These are phyloP conservation scores for Candida namnaoensis DNA, from an alignment of 805 yeast genomes.

Conservation along the genomic window DNA sequence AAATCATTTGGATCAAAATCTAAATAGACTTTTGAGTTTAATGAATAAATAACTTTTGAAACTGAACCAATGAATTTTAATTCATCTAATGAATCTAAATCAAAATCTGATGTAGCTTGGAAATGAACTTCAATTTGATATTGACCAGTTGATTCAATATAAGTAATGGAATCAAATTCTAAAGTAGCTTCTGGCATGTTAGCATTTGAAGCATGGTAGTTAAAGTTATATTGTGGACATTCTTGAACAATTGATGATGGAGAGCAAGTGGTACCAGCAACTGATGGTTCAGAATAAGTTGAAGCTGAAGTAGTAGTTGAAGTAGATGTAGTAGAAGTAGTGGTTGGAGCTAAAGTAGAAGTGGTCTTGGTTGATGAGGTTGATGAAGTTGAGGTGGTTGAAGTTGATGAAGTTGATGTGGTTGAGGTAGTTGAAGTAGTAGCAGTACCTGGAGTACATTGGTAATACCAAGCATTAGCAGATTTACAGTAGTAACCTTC, in stretches of 20 bases:
- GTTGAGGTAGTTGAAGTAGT: background rate
- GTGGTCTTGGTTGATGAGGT: too few relatives aligned
- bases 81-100: constrained; percentile 8
- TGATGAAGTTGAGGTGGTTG: background rate
- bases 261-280: too few relatives aligned
- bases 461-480: constrained; percentile 6
- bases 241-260: background rate
- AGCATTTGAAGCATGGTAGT: background rate
- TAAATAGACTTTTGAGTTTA: constrained; percentile 2
- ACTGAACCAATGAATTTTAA: constrained; percentile 11
- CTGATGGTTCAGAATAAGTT: too few relatives aligned
- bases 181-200: background rate
- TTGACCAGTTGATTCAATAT: background rate
- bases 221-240: background rate
- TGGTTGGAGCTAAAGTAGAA: too few relatives aligned
- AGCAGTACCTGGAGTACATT: constrained; percentile 8
- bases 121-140: constrained; percentile 11
- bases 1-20: constrained; percentile 6
- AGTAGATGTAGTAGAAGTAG: background rate
- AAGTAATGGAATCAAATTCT: background rate
- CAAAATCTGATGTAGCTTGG: constrained; percentile 3
- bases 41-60: constrained; percentile 5
- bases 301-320: background rate
- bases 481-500: constrained; percentile 5
- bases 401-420: constrained; percentile 1